phyloP scores from a whole-genome alignment of 345 rosid species.

The Eucalyptus sp. region DNA sequence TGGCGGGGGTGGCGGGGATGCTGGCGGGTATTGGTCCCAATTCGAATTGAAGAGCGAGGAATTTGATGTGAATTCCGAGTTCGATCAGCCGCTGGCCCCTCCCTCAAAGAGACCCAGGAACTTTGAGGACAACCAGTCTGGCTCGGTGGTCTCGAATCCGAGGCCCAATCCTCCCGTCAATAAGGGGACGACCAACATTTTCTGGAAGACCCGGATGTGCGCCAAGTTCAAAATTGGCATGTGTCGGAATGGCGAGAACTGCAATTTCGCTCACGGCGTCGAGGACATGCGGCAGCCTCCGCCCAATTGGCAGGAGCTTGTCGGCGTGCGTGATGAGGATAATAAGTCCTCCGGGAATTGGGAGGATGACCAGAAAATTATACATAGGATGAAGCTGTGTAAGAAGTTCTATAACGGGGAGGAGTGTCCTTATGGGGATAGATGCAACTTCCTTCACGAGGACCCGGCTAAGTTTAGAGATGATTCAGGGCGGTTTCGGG shows the following conservation, averaged over 20 bases:
- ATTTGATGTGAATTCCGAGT: conserved; percentile 29
- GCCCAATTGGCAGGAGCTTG: conserved; percentile 90
- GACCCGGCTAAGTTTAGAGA: conserved; percentile 74
- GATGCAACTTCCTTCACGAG: conserved; percentile 93
- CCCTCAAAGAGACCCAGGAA: conserved; percentile 56
- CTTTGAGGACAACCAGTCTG: conserved; percentile 37
- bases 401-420: conserved; percentile 89
- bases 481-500: conserved; percentile 56
- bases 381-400: conserved; percentile 91
- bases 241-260: conserved; percentile 85
- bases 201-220: conserved; percentile 85
- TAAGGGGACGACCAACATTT: conserved; percentile 63
- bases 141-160: conserved; percentile 1
- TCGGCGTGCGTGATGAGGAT: conserved; percentile 48
- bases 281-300: conserved; percentile 94
- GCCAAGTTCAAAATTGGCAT: conserved; percentile 53
- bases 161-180: conserved; percentile 31
- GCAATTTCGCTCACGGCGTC: conserved; percentile 88
- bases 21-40: conserved; percentile 54
- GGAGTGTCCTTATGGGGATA: conserved; percentile 92
- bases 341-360: conserved; percentile 28
- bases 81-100: conserved; percentile 34
- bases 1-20: conserved; percentile 41
- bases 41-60: conserved; percentile 25
- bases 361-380: conserved; percentile 91